Conservation (phyloP, 176 grass and related monocot species). For the Oryza punctata region DNA sequence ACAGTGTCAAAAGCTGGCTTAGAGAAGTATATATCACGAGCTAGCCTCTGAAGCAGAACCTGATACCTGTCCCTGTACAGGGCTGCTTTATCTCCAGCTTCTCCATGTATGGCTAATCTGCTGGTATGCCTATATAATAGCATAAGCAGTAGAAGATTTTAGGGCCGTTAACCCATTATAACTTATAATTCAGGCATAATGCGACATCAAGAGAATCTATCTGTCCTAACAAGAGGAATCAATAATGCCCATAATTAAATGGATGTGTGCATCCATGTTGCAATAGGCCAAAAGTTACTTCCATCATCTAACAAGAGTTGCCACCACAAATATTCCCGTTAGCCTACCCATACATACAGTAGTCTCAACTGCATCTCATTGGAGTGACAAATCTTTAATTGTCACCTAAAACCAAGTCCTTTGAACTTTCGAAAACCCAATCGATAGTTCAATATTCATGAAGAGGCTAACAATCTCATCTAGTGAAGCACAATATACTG, state of each 20-base stretch:
- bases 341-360: background rate
- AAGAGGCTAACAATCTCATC: background rate
- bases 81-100: slow-evolving; percentile 77
- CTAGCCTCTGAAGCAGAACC: slow-evolving; percentile 77
- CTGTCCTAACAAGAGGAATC: background rate
- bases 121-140: slow-evolving; percentile 58
- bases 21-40: slow-evolving; percentile 88
- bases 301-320: background rate
- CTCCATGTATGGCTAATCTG: slow-evolving; percentile 76
- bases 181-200: slow-evolving; percentile 1
- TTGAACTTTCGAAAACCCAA: background rate
- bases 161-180: background rate
- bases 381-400: background rate
- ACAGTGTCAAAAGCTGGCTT: slow-evolving; percentile 77
- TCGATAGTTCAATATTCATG: background rate
- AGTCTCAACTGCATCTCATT: background rate
- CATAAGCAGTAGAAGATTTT: slow-evolving; percentile 8
- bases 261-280: background rate
- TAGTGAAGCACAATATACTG: background rate
- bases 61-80: slow-evolving; percentile 86
- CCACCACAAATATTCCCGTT: background rate
- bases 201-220: slow-evolving; percentile 2
- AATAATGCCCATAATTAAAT: background rate
- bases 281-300: background rate
- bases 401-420: background rate